A percentile compares a stretch with the other conserved stretches of the same genome.
These are phyloP conservation scores for Cinnamomum chago DNA, from an alignment of 164 flowering plant genomes.

Conservation along the genomic window DNA sequence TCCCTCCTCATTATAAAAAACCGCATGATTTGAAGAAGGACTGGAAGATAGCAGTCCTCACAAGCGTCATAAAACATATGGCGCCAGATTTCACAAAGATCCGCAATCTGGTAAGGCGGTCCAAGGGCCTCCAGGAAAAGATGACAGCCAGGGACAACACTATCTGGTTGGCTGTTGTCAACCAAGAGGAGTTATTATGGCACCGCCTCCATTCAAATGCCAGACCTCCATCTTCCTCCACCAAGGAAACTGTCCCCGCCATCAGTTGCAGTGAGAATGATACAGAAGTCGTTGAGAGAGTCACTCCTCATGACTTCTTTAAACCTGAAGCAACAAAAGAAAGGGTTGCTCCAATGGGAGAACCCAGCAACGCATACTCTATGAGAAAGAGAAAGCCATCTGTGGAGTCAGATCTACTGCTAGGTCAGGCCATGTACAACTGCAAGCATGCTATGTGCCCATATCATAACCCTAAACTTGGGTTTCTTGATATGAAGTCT, in stretches of 20 bases:
- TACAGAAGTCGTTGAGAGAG: constrained; percentile 31
- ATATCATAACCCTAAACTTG: constrained; percentile 32
- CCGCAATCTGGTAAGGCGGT: constrained; percentile 62
- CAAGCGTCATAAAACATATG: constrained; percentile 75
- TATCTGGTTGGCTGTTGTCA: constrained; percentile 58
- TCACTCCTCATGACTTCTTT: constrained; percentile 16
- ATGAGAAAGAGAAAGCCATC: constrained; percentile 37
- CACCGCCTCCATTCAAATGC: constrained; percentile 31
- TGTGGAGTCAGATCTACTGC: constrained; percentile 21
- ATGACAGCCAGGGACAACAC: constrained; percentile 75
- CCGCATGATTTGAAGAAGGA: constrained; percentile 77
- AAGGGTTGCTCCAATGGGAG: constrained; percentile 28
- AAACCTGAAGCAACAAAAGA: constrained; percentile 23
- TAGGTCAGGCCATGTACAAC: constrained; percentile 19
- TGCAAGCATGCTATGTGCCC: constrained; percentile 47
- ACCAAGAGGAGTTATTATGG: constrained; percentile 51
- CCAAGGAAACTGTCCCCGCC: no score
- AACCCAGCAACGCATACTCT: constrained; percentile 17
- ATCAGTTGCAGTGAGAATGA: constrained; percentile 35
- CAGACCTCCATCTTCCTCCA: constrained; percentile 21
- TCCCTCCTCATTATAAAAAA: constrained; percentile 68
- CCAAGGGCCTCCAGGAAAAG: constrained; percentile 70
- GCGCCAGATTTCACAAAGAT: constrained; percentile 65
- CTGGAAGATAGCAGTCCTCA: constrained; percentile 65
- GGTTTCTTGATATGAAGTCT: constrained; percentile 40